Conservation (phyloP, 2,329 filamentous ascomycete genomes). For the Colletotrichum tamarilloi region DNA sequence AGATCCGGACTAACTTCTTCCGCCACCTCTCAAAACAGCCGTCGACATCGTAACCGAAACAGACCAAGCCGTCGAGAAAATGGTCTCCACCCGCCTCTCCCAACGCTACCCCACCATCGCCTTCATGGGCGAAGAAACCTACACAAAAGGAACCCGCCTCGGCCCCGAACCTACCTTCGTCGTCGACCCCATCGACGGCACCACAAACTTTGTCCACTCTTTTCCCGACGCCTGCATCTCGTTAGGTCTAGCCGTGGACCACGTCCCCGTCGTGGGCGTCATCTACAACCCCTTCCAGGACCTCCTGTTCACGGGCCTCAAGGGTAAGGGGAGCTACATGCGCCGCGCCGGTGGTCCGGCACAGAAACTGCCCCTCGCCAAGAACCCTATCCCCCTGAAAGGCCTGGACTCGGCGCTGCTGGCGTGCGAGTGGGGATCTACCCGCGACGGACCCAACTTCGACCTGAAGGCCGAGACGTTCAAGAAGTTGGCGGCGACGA, state of each 20-base stretch:
- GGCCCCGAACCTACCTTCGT: slow-evolving; percentile 79
- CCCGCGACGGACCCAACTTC: slow-evolving; percentile 77
- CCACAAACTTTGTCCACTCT: slow-evolving; percentile 83
- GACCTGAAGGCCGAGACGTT: slow-evolving; percentile 77
- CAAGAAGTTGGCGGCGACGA: slow-evolving; percentile 65
- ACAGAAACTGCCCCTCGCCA: slow-evolving; percentile 52
- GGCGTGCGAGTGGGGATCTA: slow-evolving; percentile 79
- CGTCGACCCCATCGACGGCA: slow-evolving; percentile 86
- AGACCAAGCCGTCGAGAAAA: slow-evolving; percentile 73
- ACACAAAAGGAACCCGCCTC: slow-evolving; percentile 72
- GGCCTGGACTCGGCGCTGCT: slow-evolving; percentile 74
- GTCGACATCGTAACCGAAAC: slow-evolving; percentile 77
- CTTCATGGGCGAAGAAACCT: slow-evolving; percentile 84
- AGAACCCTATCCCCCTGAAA: slow-evolving; percentile 64
- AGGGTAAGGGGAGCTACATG: slow-evolving; percentile 73
- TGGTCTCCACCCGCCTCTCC: slow-evolving; percentile 66
- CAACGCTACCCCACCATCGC: slow-evolving; percentile 64
- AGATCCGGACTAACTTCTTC: not conserved
- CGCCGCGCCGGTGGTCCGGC: slow-evolving; percentile 55
- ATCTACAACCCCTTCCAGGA: slow-evolving; percentile 84
- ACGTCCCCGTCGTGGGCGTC: slow-evolving; percentile 74
- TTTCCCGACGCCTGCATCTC: slow-evolving; percentile 82
- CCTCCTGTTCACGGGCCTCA: slow-evolving; percentile 75
- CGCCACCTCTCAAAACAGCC: slow-evolving; percentile 52
- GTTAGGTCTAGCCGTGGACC: slow-evolving; percentile 75